Evolutionary conservation across 139 green algal genomes (phyloP).

Genomic region (Mesotaenium endlicherianum): DNA sequence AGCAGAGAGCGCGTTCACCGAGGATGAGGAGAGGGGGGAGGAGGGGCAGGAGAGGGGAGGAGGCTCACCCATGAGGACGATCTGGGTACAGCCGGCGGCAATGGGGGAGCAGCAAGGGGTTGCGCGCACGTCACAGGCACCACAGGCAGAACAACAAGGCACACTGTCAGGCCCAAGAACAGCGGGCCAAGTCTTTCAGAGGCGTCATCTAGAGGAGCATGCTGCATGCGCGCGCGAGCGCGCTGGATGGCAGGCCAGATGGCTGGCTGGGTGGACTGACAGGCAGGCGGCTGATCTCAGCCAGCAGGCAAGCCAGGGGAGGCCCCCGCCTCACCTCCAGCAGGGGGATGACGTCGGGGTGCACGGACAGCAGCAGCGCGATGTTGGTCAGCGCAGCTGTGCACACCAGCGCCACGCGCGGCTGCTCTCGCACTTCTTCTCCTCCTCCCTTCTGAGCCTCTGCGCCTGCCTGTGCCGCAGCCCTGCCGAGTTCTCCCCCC

Average conservation of each 20-base stretch:
- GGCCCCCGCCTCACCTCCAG: constrained; percentile 61
- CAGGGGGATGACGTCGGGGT: constrained; percentile 70
- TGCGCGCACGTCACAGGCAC: too few species aligned
- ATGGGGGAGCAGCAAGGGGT: neutral
- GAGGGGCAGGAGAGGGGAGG: neutral
- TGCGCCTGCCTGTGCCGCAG: neutral
- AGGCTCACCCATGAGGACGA: constrained; percentile 50
- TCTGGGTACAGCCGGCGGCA: too few species aligned
- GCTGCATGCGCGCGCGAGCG: too few species aligned
- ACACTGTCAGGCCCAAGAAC: too few species aligned
- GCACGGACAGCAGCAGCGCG: constrained; percentile 81
- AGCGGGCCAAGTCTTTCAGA: too few species aligned
- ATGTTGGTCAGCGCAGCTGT: constrained; percentile 89
- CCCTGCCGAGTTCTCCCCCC: too few species aligned
- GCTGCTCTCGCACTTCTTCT: neutral
- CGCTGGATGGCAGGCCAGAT: too few species aligned
- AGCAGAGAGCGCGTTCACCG: too few species aligned
- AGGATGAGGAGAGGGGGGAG: neutral
- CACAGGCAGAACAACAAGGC: too few species aligned
- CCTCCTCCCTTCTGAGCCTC: neutral
- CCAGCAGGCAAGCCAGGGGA: neutral
- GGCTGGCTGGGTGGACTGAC: too few species aligned
- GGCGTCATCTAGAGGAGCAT: too few species aligned
- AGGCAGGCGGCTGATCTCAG: neutral
- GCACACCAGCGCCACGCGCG: constrained; percentile 68